Base-by-base conservation (phyloP, 2,329 filamentous ascomycete genomes). In the Curvularia verruculosa region DNA sequence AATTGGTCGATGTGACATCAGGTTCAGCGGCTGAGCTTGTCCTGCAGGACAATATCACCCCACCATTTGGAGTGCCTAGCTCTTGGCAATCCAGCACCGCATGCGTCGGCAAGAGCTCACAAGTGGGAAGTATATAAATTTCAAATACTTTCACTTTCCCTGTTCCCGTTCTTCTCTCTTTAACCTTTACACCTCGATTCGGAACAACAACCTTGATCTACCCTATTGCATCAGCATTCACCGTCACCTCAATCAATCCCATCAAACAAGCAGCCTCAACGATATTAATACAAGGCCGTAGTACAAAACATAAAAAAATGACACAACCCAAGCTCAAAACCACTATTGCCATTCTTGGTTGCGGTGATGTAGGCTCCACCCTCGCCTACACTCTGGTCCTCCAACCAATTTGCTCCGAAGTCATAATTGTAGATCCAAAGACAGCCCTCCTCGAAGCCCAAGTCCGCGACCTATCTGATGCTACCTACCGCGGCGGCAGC, bases 401-500 rank as follows among this genome's bases (percentile, higher is more conserved):
- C 6, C 76, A 78, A 55, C 80, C 80, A n/a, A 73, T 83, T 39
- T 80, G 79, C 23, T 75, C 72, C 52, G 82, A 85, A 59, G 74
- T 85, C 10, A 77, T 85, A n/a, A 74, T 85, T 3, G 80, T 85
- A 19, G 84, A 86, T 61, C 76, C 79, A 24, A 79, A 84, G 58
- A 75, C 75, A 29, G 73, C 76, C 3, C 59, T 80, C 24, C 74
- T 82, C 52, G 76, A 82, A 66, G 82, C 76, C 24, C 82, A 83
- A 71, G 81, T 84, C 3, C 75, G 78, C 49, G 83, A 86, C 67
- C 79, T 85, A 13, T 75, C 76, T 21, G 83, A 85, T 68, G 80
- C 78, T 0, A 81, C 81, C 2, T 82, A 78, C 49, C 77, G 78
- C 53, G 77, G 75, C 18, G 76, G 78, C 26, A 78, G 75, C 37